A percentile compares a stretch with the other conserved stretches of the same genome.
phyloP scores from a whole-genome alignment of 2,329 filamentous ascomycete genomes.

The Epichloe elymi region DNA sequence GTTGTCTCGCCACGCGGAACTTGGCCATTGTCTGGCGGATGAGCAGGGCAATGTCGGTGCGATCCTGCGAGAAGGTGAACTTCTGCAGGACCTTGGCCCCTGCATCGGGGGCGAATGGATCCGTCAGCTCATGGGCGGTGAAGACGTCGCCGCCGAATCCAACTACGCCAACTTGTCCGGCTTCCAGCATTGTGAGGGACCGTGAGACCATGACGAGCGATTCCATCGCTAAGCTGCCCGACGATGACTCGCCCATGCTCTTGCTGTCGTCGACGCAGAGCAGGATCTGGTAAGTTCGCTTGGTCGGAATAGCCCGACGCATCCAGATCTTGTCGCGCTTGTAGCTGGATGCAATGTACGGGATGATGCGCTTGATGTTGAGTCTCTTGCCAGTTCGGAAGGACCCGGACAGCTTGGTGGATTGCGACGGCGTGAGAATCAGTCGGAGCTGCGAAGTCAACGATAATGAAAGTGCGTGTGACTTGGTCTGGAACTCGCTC shows the following conservation, averaged over 20 bases:
- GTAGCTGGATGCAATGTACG: constrained; percentile 95
- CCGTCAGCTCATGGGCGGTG: constrained; percentile 74
- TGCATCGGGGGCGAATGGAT: constrained; percentile 60
- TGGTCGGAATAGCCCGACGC: constrained; percentile 79
- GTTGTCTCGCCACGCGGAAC: constrained; percentile 63
- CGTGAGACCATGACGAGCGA: constrained; percentile 86
- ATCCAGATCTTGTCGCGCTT: constrained; percentile 99
- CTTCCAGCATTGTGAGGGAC: constrained; percentile 82
- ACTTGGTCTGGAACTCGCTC: constrained; percentile 71
- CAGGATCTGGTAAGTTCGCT: constrained; percentile 93
- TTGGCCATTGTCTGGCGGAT: constrained; percentile 65
- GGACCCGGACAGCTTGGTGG: constrained; percentile 90
- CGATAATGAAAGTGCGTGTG: constrained; percentile 73
- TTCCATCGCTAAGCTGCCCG: constrained; percentile 74
- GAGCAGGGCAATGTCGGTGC: constrained; percentile 73
- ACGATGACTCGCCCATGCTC: constrained; percentile 74
- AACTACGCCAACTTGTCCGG: constrained; percentile 81
- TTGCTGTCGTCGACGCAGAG: constrained; percentile 93
- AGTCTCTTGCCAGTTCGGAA: constrained; percentile 96
- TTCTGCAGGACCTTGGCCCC: constrained; percentile 73
- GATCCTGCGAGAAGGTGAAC: constrained; percentile 74
- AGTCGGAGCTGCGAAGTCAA: constrained; percentile 90
- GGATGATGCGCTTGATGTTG: constrained; percentile 99
- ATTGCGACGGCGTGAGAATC: constrained; percentile 86
- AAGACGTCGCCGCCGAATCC: constrained; percentile 78